A percentile compares a stretch with the other conserved stretches of the same genome.
These are phyloP conservation scores for Marsdenia floribunda DNA, from an alignment of 257 asterid genomes.

Conservation along the genomic window DNA sequence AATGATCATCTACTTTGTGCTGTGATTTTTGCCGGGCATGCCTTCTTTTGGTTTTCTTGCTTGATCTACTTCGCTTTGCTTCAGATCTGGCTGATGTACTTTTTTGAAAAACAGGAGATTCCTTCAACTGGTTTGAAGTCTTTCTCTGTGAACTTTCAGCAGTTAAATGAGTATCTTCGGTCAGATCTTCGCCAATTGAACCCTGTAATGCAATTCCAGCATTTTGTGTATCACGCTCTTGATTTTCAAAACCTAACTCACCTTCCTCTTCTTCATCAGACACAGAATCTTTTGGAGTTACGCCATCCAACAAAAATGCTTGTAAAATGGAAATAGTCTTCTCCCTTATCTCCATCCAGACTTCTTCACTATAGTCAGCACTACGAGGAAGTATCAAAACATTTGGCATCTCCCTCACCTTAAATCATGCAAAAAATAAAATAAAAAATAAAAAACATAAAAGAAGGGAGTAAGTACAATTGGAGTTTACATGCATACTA, in stretches of 20 bases:
- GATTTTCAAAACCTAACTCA: constrained; percentile 48
- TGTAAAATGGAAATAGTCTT: constrained; percentile 75
- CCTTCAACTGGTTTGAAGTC: constrained; percentile 46
- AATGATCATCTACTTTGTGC: constrained; percentile 66
- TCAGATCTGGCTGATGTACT: constrained; percentile 59
- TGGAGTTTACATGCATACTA: not conserved
- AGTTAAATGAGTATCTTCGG: constrained; percentile 42
- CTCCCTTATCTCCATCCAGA: constrained; percentile 99
- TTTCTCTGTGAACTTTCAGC: constrained; percentile 76
- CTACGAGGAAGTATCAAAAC: constrained; percentile 97
- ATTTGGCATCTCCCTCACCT: constrained; percentile 99
- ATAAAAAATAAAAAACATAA: not conserved
- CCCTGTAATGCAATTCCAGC: constrained; percentile 53
- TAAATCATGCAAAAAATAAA: constrained; percentile 23
- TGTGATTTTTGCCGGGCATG: constrained; percentile 86
- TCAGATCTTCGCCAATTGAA: constrained; percentile 45
- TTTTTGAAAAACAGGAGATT: constrained; percentile 50
- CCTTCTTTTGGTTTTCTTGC: constrained; percentile 93
- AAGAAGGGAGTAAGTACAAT: not conserved
- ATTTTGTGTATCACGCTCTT: constrained; percentile 35
- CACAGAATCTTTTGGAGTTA: constrained; percentile 65
- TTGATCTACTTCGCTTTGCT: constrained; percentile 81
- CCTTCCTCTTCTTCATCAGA: constrained; percentile 77
- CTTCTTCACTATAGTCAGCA: constrained; percentile 99
- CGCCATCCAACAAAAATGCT: constrained; percentile 68